These are phyloP conservation scores for Leptodontidium sp. DNA, from an alignment of 2,329 filamentous ascomycete genomes.

Conservation along the genomic window DNA sequence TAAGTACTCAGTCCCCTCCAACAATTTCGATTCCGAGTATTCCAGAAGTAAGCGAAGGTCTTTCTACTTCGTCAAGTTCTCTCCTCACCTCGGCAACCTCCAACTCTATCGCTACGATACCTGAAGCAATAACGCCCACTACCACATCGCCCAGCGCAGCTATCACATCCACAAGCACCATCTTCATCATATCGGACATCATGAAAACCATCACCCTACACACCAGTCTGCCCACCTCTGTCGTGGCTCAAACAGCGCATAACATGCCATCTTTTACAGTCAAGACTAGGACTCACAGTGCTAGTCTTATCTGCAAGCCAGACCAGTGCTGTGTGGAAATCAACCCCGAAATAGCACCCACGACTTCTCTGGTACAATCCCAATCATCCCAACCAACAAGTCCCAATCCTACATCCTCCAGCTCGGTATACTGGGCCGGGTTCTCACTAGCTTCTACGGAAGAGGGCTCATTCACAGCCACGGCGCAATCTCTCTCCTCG, in stretches of 20 bases:
- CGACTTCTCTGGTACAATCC: neutral
- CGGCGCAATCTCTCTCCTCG: neutral
- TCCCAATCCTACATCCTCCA: neutral
- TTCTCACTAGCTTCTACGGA: neutral
- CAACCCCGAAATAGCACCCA: no score
- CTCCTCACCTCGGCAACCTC: no score
- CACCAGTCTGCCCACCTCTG: neutral
- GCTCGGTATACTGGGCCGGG: neutral
- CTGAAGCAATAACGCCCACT: neutral
- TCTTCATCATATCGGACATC: neutral
- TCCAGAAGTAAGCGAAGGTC: no score
- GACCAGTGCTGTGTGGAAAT: neutral
- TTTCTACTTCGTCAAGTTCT: no score
- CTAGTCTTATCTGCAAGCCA: neutral
- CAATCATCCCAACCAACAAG: neutral
- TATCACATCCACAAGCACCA: neutral
- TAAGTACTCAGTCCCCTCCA: neutral
- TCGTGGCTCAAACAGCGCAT: neutral
- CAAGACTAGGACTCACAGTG: neutral
- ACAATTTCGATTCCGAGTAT: neutral
- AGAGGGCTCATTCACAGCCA: neutral
- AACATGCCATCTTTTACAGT: constrained; percentile 31
- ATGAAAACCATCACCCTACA: neutral
- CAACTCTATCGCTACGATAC: neutral
- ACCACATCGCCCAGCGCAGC: neutral